Evolutionary conservation across 2,329 filamentous ascomycete species (phyloP).

Genomic region (Sporothrix schenckii): DNA sequence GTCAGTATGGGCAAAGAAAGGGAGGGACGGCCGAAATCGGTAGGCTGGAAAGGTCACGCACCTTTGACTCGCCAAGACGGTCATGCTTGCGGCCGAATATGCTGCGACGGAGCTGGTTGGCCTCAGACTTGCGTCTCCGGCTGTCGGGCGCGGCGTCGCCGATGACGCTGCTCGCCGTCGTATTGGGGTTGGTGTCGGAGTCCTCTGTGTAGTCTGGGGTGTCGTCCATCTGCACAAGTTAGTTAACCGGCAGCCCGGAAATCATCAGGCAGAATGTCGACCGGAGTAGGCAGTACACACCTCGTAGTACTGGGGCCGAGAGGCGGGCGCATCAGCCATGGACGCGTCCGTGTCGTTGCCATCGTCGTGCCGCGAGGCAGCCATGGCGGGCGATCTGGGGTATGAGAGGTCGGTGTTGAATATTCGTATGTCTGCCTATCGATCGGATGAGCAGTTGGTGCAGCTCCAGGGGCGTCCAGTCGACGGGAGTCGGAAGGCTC

Average conservation of each 20-base stretch:
- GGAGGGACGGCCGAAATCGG: neutral
- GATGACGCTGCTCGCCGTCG: conserved; percentile 79
- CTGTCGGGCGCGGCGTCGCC: conserved; percentile 76
- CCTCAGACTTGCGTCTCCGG: conserved; percentile 82
- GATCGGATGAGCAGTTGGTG: neutral
- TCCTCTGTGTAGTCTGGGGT: conserved; percentile 66
- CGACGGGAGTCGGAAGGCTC: neutral
- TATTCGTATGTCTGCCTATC: neutral
- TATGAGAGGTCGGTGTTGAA: neutral
- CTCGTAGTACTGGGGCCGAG: conserved; percentile 48
- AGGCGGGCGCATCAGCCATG: conserved; percentile 62
- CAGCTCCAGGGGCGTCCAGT: neutral
- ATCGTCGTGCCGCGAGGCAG: conserved; percentile 42
- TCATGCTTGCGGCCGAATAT: conserved; percentile 96
- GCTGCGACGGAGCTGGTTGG: conserved; percentile 84
- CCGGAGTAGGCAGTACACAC: conserved; percentile 44
- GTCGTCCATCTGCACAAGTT: conserved; percentile 61
- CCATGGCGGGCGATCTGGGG: conserved; percentile 26
- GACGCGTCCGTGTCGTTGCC: conserved; percentile 64
- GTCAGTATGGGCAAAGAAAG: neutral
- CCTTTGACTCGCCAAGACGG: conserved; percentile 87
- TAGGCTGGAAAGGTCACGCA: conserved; percentile 46
- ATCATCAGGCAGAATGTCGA: neutral
- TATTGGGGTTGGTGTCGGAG: conserved; percentile 68
- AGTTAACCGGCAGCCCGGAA: conserved; percentile 4